Conservation (phyloP, 2,329 filamentous ascomycete genomes). For the Fonsecaea erecta region DNA sequence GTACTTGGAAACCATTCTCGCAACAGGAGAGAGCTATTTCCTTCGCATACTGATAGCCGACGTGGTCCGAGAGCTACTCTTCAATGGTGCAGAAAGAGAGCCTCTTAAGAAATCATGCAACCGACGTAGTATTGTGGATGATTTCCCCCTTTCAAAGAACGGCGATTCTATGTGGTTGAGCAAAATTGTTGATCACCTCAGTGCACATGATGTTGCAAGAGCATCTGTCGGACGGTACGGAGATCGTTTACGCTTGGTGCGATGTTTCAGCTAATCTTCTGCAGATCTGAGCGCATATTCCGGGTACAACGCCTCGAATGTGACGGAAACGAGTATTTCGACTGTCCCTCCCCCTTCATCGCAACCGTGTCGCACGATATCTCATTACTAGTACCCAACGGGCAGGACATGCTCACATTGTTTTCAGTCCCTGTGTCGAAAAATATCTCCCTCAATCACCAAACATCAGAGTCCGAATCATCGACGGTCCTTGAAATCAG, state of each 20-base stretch:
- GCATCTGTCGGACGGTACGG: constrained; percentile 14
- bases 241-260: too few relatives aligned
- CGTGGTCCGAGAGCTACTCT: constrained; percentile 27
- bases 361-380: constrained; percentile 17
- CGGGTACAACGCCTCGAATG: constrained; percentile 17
- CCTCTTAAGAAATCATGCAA: constrained; percentile 11
- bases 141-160: constrained; percentile 10
- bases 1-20: constrained; percentile 15
- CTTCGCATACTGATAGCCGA: constrained; percentile 33
- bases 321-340: constrained; percentile 13
- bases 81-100: constrained; percentile 11
- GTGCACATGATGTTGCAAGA: constrained; percentile 5
- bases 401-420: constrained; percentile 17
- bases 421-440: constrained; percentile 18
- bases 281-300: constrained; percentile 20
- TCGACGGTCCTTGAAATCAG: constrained; percentile 22
- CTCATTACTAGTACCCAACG: constrained; percentile 19
- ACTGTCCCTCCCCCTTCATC: constrained; percentile 7
- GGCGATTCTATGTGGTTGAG: constrained; percentile 23
- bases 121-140: constrained; percentile 4
- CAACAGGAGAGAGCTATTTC: constrained; percentile 19
- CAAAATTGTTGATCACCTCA: constrained; percentile 25
- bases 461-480: constrained; percentile 8
- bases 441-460: constrained; percentile 8
- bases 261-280: constrained; percentile 2